These are phyloP conservation scores for Candida caryicola DNA, from an alignment of 805 yeast species.

Conservation along the genomic window DNA sequence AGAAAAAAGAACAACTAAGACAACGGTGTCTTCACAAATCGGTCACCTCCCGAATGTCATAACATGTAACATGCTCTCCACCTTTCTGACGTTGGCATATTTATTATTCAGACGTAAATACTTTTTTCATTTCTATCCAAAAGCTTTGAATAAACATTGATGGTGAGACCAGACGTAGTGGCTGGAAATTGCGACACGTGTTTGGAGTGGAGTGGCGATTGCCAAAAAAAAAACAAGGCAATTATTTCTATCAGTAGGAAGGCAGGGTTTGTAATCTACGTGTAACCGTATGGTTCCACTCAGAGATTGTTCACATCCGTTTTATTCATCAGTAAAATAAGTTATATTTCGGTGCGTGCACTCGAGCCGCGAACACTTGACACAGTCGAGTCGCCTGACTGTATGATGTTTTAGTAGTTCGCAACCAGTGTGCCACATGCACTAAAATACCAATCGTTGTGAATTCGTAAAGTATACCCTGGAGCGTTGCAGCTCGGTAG, in stretches of 20 bases:
- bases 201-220: no score
- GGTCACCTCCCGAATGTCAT: no score
- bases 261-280: slow-evolving; percentile 49
- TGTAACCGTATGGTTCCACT: slow-evolving; percentile 37
- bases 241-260: slow-evolving; percentile 43
- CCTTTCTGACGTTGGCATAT: no score
- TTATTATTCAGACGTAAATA: no score
- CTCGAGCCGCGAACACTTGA: slow-evolving; percentile 20
- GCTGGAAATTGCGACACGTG: no score
- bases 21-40: background rate
- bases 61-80: no score
- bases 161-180: no score
- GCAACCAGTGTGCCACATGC: slow-evolving; percentile 4
- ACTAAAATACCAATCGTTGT: slow-evolving; percentile 1
- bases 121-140: no score
- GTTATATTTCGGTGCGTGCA: slow-evolving; percentile 12
- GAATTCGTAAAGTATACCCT: no score
- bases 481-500: no score
- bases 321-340: slow-evolving; percentile 38
- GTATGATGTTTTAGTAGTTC: background rate
- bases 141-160: no score
- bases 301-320: slow-evolving; percentile 54
- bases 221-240: no score
- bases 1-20: slow-evolving; percentile 3
- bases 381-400: background rate